Percentiles rank a stretch among this genome's conserved stretches.
phyloP scores from a whole-genome alignment of 2,329 filamentous ascomycete species.

The Dryadomyces quercivorus region DNA sequence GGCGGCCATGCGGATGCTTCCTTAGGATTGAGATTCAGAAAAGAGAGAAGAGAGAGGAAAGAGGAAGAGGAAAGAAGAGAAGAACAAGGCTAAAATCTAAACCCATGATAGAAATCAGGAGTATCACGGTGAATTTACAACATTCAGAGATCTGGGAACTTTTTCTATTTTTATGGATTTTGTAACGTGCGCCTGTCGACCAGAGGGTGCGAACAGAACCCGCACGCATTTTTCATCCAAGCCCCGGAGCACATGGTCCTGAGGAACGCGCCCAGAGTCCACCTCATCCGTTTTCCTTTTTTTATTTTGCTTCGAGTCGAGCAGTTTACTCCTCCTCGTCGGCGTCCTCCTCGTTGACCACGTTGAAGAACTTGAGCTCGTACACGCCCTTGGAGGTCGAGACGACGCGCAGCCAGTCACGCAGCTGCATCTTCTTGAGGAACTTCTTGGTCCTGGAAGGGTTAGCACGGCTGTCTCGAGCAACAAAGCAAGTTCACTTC shows the following conservation, averaged over 20 bases:
- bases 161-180: constrained; percentile 2
- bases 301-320: neutral
- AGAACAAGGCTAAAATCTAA: no score
- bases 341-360: constrained; percentile 94
- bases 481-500: neutral
- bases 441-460: constrained; percentile 91
- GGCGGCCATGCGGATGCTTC: constrained; percentile 64
- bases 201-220: neutral
- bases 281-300: neutral
- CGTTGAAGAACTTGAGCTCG: constrained; percentile 99
- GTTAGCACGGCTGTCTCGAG: constrained; percentile 13
- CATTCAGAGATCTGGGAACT: neutral
- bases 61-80: no score
- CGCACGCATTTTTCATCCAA: neutral
- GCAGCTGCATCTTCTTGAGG: constrained; percentile 99
- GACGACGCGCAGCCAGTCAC: constrained; percentile 99
- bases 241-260: constrained; percentile 1
- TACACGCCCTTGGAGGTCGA: constrained; percentile 97
- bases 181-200: neutral
- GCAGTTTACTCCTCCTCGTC: constrained; percentile 84
- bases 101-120: no score
- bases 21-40: no score
- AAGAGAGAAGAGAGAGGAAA: no score
- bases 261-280: neutral
- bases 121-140: neutral